Conservation (phyloP, 257 asterid genomes). For the Salvia splendens region DNA sequence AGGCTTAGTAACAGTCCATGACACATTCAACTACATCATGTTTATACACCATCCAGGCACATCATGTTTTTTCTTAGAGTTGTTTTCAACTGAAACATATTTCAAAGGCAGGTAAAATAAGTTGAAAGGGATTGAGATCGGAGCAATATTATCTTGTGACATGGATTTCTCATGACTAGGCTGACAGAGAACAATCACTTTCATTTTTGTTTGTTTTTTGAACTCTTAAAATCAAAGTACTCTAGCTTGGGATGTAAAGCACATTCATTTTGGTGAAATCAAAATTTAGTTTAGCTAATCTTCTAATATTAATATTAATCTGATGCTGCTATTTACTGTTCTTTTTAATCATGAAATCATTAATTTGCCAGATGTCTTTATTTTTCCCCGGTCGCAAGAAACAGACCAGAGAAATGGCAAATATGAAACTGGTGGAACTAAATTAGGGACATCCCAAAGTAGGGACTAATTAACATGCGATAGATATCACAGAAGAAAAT, state of each 20-base stretch:
- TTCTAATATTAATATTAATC: no score
- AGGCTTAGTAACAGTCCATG: no score
- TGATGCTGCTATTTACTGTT: neutral
- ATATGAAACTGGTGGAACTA: neutral
- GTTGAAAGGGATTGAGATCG: neutral
- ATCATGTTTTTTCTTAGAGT: neutral
- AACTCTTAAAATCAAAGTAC: no score
- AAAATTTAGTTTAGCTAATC: neutral
- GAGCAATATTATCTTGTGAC: neutral
- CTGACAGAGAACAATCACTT: neutral
- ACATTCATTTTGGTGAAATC: neutral
- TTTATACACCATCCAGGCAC: neutral
- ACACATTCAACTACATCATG: constrained; percentile 4
- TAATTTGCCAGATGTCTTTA: neutral
- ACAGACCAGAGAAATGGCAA: no score
- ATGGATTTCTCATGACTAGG: neutral
- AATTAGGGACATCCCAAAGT: constrained; percentile 10
- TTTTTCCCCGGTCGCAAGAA: neutral
- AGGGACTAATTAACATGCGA: no score
- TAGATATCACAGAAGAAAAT: neutral
- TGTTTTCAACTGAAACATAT: neutral
- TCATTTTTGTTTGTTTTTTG: no score
- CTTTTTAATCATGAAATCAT: neutral
- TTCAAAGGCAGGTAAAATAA: neutral
- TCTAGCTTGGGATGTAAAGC: neutral